Evolutionary conservation across 257 asterid genomes (phyloP).

Genomic region (Eucommia ulmoides): DNA sequence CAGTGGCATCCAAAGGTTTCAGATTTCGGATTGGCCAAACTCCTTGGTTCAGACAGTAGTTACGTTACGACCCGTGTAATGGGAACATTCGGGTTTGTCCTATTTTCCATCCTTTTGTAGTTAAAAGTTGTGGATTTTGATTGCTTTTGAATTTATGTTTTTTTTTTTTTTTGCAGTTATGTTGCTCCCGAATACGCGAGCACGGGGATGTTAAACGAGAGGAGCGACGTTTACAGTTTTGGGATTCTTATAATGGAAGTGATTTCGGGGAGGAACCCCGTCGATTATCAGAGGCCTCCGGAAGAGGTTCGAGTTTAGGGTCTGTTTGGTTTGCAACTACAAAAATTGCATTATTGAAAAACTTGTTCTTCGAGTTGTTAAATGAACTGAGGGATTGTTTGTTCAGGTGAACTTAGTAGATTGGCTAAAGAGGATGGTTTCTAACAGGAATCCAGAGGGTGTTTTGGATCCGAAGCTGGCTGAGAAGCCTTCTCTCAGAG

Average conservation of each 20-base stretch:
- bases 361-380: neutral
- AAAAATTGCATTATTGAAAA: neutral
- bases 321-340: no score
- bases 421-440: neutral
- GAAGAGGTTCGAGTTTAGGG: neutral
- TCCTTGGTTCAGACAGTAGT: neutral
- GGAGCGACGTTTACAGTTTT: neutral
- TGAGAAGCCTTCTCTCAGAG: neutral
- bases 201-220: neutral
- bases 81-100: neutral
- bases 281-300: neutral
- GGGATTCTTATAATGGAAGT: neutral
- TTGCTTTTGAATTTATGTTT: no score
- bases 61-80: neutral
- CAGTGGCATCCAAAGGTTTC: neutral
- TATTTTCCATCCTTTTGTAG: neutral
- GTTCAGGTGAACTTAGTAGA: constrained; percentile 1
- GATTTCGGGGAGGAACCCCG: neutral
- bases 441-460: neutral
- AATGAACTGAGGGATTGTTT: neutral
- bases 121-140: neutral
- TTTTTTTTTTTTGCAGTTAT: neutral
- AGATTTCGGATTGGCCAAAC: neutral
- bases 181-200: neutral
- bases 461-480: neutral